phyloP scores from a whole-genome alignment of 192 early-diverging fungal species.

The Coemansia biformis region DNA sequence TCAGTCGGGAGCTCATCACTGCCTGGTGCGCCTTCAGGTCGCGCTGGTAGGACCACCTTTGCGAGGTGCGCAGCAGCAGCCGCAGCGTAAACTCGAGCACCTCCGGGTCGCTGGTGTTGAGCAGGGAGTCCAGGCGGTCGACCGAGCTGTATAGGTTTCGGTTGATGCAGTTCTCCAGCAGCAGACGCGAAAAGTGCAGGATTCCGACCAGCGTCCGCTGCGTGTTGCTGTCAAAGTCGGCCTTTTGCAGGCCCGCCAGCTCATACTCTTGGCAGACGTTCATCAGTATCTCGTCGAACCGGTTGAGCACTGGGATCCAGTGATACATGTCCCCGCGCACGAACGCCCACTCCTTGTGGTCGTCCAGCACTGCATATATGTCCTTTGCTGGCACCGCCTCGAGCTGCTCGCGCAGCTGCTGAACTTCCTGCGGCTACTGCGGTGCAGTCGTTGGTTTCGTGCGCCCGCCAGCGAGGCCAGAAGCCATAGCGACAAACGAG shows the following conservation, averaged over 20 bases:
- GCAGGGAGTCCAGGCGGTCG: conserved; percentile 72
- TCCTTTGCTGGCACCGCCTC: conserved; percentile 50
- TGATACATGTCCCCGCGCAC: conserved; percentile 91
- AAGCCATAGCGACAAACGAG: too few species aligned
- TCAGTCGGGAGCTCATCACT: conserved; percentile 31
- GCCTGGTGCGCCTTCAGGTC: conserved; percentile 46
- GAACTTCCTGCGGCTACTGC: conserved; percentile 51
- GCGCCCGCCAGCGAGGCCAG: not conserved
- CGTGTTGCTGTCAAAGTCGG: conserved; percentile 53
- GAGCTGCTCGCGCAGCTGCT: conserved; percentile 42
- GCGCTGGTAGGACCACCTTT: conserved; percentile 83
- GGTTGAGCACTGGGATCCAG: conserved; percentile 91
- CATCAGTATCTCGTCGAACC: conserved; percentile 80
- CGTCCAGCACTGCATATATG: conserved; percentile 53
- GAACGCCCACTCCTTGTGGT: conserved; percentile 64
- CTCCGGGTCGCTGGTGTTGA: conserved; percentile 76
- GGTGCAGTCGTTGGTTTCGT: too few species aligned
- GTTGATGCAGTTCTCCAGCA: conserved; percentile 95
- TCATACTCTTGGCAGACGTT: conserved; percentile 58
- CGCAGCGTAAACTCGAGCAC: conserved; percentile 73
- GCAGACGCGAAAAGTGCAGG: conserved; percentile 65
- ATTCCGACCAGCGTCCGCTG: conserved; percentile 62
- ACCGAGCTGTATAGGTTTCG: conserved; percentile 86
- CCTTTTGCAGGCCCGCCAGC: conserved; percentile 60
- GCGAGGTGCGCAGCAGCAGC: conserved; percentile 80